phyloP scores from a whole-genome alignment of 2,329 filamentous ascomycete species.

The Curvularia lunata region DNA sequence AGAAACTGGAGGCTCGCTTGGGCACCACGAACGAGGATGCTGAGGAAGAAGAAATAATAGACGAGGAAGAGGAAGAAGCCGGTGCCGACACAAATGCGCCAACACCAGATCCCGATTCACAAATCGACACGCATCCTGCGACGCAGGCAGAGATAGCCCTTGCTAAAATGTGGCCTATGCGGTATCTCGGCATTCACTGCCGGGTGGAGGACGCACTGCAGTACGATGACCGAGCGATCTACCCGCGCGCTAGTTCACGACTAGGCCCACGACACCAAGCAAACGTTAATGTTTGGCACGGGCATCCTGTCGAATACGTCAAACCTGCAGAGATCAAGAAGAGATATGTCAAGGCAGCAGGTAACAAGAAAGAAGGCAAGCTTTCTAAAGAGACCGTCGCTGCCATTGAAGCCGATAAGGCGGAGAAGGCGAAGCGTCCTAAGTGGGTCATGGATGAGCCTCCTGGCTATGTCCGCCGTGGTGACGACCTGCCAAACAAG shows the following conservation, averaged over 20 bases:
- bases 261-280: slow-evolving; percentile 92
- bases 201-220: slow-evolving; percentile 94
- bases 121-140: slow-evolving; percentile 65
- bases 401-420: slow-evolving; percentile 80
- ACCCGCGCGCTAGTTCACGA: slow-evolving; percentile 91
- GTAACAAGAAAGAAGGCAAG: slow-evolving; percentile 77
- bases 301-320: slow-evolving; percentile 85
- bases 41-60: slow-evolving; percentile 68
- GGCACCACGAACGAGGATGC: slow-evolving; percentile 60
- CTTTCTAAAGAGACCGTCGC: slow-evolving; percentile 79
- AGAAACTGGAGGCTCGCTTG: slow-evolving; percentile 83
- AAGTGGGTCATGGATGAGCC: slow-evolving; percentile 96
- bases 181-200: slow-evolving; percentile 94
- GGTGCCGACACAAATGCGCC: slow-evolving; percentile 68
- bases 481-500: slow-evolving; percentile 75
- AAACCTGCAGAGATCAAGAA: slow-evolving; percentile 88
- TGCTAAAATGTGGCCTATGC: slow-evolving; percentile 93
- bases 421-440: slow-evolving; percentile 78
- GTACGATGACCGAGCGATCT: slow-evolving; percentile 92
- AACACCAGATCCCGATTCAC: slow-evolving; percentile 55
- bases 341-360: slow-evolving; percentile 66
- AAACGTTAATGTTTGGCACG: slow-evolving; percentile 82
- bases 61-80: slow-evolving; percentile 73
- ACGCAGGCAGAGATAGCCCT: slow-evolving; percentile 91
- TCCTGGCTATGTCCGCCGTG: slow-evolving; percentile 80